phyloP scores from a whole-genome alignment of 2,329 filamentous ascomycete genomes.

The Colletotrichum costaricense region DNA sequence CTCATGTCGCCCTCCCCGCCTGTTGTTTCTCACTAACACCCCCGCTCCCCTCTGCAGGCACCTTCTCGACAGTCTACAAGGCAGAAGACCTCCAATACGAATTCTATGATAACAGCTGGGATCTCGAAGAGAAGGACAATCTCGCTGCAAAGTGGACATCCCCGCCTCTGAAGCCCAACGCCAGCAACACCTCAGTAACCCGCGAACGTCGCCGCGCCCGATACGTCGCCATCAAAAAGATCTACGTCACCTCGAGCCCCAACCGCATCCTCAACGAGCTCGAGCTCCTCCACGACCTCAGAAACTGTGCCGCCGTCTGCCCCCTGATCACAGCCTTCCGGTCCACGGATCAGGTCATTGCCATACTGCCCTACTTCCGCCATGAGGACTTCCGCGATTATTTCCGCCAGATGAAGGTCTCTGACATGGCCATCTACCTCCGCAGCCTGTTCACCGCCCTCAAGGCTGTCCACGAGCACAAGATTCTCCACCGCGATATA shows the following conservation, averaged over 20 bases:
- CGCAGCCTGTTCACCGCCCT: conserved; percentile 88
- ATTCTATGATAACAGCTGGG: conserved; percentile 87
- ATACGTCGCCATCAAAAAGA: conserved; percentile 98
- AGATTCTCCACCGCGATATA: conserved; percentile 94
- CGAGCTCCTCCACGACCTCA: conserved; percentile 89
- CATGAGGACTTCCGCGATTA: conserved; percentile 96
- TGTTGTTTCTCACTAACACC: not conserved
- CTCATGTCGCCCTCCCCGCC: conserved; percentile 28
- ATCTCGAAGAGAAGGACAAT: conserved; percentile 74
- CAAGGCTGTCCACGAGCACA: conserved; percentile 81
- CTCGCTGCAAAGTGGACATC: conserved; percentile 71
- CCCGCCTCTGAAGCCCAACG: conserved; percentile 70
- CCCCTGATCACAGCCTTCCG: conserved; percentile 98
- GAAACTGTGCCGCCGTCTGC: conserved; percentile 86
- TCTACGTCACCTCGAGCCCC: conserved; percentile 97
- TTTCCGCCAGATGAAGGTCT: conserved; percentile 88
- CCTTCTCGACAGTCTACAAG: conserved; percentile 99
- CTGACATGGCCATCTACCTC: conserved; percentile 91
- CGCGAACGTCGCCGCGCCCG: conserved; percentile 57
- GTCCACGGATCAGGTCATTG: conserved; percentile 92
- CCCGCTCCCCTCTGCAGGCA: conserved; percentile 68
- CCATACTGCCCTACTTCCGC: conserved; percentile 93
- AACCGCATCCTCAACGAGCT: conserved; percentile 95
- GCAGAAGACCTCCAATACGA: conserved; percentile 93
- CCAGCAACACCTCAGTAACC: conserved; percentile 48